Percentiles rank a stretch among this genome's conserved stretches.
phyloP scores from a whole-genome alignment of 2,329 filamentous ascomycete genomes.

The Diaporthe humulicola region DNA sequence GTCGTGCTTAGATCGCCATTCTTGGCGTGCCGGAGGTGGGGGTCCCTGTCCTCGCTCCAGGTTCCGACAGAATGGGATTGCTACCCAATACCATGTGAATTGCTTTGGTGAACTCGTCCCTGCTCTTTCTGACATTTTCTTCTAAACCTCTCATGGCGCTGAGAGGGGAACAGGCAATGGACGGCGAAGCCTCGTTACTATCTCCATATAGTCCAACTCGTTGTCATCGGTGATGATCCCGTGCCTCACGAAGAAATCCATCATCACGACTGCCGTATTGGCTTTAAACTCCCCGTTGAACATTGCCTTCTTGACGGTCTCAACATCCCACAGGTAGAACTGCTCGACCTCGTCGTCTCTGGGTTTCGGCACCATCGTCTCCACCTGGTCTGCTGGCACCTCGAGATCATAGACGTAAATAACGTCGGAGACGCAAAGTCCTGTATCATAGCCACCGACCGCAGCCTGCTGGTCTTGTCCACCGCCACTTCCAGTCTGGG shows the following conservation, averaged over 20 bases:
- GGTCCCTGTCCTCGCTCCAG: background rate
- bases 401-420: conserved; percentile 81
- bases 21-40: conserved; percentile 14
- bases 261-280: conserved; percentile 81
- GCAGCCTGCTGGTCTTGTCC: conserved; percentile 68
- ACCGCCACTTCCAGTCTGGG: conserved; percentile 71
- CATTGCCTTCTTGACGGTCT: conserved; percentile 72
- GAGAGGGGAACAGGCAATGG: conserved; percentile 55
- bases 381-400: conserved; percentile 56
- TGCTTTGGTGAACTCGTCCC: background rate
- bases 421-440: conserved; percentile 73
- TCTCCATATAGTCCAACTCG: conserved; percentile 80
- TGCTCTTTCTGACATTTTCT: background rate
- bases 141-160: conserved; percentile 1
- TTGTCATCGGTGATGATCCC: conserved; percentile 79
- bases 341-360: conserved; percentile 84
- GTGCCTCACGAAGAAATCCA: conserved; percentile 87
- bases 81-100: background rate
- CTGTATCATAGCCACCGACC: conserved; percentile 70
- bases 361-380: conserved; percentile 73
- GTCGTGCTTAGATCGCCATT: conserved; percentile 26
- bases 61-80: background rate
- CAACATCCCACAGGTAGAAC: conserved; percentile 77
- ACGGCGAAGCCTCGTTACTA: conserved; percentile 63
- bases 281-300: conserved; percentile 83